These are phyloP conservation scores for Mucor irregularis DNA, from an alignment of 371 early-diverging fungal species.

Conservation along the genomic window DNA sequence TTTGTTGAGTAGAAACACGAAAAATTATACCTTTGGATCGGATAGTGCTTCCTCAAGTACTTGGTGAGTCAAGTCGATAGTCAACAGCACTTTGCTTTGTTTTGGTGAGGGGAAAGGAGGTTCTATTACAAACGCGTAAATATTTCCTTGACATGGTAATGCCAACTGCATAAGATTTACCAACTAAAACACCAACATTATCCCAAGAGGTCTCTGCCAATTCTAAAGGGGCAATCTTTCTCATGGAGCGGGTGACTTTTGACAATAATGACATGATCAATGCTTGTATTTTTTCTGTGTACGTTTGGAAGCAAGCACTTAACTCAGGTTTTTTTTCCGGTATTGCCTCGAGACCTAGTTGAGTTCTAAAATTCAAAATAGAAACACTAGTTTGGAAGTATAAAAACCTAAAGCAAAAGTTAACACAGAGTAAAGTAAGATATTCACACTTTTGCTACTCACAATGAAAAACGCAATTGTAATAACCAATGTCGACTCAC, in stretches of 20 bases:
- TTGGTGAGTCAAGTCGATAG: constrained; percentile 90
- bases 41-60: constrained; percentile 90
- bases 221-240: constrained; percentile 86
- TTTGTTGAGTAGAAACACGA: neutral
- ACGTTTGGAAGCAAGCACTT: too few relatives aligned
- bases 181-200: constrained; percentile 93
- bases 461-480: constrained; percentile 11
- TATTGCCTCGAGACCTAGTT: too few relatives aligned
- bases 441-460: too few relatives aligned
- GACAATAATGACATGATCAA: constrained; percentile 58
- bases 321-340: too few relatives aligned
- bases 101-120: constrained; percentile 72
- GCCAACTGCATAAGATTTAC: constrained; percentile 30
- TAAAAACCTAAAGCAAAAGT: too few relatives aligned
- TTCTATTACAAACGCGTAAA: constrained; percentile 33
- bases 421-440: too few relatives aligned
- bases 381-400: too few relatives aligned
- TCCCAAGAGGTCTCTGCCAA: constrained; percentile 95
- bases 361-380: too few relatives aligned
- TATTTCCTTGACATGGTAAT: neutral
- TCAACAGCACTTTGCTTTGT: constrained; percentile 85
- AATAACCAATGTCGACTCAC: constrained; percentile 21
- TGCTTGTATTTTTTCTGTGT: neutral
- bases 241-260: constrained; percentile 65
- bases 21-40: constrained; percentile 55